A percentile compares a stretch with the other conserved stretches of the same genome.
Conservation (phyloP, 1,284 basidiomycete species). For the Apiotrichum veenhuisii region DNA sequence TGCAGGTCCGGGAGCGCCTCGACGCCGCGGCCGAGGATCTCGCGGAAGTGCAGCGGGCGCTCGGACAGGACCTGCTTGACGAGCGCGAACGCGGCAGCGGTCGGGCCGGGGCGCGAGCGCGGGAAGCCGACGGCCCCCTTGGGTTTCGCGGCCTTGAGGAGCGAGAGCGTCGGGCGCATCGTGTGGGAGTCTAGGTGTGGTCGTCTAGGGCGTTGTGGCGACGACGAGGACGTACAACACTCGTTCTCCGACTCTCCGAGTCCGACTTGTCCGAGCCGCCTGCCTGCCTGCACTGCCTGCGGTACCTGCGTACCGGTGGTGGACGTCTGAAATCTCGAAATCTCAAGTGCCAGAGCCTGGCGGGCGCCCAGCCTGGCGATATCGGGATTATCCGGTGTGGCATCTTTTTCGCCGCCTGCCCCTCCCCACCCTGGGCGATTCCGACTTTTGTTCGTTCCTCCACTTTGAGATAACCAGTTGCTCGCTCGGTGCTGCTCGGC, state of each 20-base stretch:
- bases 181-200: neutral
- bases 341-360: constrained; percentile 1
- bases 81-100: constrained; percentile 31
- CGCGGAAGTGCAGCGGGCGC: constrained; percentile 33
- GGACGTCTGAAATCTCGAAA: constrained; percentile 3
- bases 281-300: too few species aligned
- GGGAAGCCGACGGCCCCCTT: neutral
- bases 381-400: constrained; percentile 8
- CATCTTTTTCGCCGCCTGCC: constrained; percentile 7
- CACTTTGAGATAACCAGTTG: neutral
- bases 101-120: constrained; percentile 5
- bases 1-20: neutral
- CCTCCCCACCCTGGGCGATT: neutral
- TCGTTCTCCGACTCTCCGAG: neutral
- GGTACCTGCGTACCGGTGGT: too few species aligned
- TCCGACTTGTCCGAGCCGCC: neutral
- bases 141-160: neutral
- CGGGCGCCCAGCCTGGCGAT: neutral
- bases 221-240: neutral
- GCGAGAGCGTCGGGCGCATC: neutral
- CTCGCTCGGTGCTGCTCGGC: too few species aligned
- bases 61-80: constrained; percentile 31
- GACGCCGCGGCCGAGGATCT: constrained; percentile 32
- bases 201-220: neutral
- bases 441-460: constrained; percentile 13